Conservation (phyloP, 768 basidiomycete species). For the Zangia roseola region DNA sequence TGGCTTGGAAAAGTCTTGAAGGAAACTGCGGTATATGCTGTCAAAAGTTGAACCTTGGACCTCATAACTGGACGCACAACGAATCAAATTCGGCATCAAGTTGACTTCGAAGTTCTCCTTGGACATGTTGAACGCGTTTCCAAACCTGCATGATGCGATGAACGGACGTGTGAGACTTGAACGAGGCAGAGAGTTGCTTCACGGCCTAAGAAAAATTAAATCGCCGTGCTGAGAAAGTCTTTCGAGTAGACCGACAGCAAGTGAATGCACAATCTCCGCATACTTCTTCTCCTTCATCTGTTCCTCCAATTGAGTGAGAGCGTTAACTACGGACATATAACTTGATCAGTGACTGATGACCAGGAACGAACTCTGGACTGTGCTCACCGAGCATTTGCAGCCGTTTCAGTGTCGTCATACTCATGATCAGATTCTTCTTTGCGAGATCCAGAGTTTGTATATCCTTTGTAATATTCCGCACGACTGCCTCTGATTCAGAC, state of each 20-base stretch:
- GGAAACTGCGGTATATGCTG: slow-evolving; percentile 51
- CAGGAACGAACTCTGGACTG: neutral
- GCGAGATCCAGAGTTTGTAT: slow-evolving; percentile 92
- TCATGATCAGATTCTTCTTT: slow-evolving; percentile 87
- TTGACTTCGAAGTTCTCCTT: slow-evolving; percentile 75
- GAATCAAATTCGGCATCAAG: slow-evolving; percentile 90
- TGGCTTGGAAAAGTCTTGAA: slow-evolving; percentile 71
- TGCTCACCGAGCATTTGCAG: slow-evolving; percentile 92
- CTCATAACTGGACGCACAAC: slow-evolving; percentile 59
- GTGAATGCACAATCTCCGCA: slow-evolving; percentile 76
- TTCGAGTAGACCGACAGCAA: slow-evolving; percentile 53
- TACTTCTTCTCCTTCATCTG: slow-evolving; percentile 79
- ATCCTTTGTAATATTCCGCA: slow-evolving; percentile 92
- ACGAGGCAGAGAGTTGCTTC: slow-evolving; percentile 77
- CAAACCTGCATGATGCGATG: slow-evolving; percentile 75
- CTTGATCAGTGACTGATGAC: neutral
- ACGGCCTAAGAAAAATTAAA: slow-evolving; percentile 58
- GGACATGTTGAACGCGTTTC: slow-evolving; percentile 77
- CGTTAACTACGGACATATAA: slow-evolving; percentile 57
- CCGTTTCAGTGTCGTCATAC: slow-evolving; percentile 87
- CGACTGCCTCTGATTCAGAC: slow-evolving; percentile 94
- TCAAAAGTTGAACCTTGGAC: neutral
- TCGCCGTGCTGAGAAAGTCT: slow-evolving; percentile 13
- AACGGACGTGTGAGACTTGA: slow-evolving; percentile 77
- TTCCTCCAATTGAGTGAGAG: slow-evolving; percentile 76